phyloP scores from a whole-genome alignment of 768 basidiomycete species.

The Candolleomyces eurysporus region DNA sequence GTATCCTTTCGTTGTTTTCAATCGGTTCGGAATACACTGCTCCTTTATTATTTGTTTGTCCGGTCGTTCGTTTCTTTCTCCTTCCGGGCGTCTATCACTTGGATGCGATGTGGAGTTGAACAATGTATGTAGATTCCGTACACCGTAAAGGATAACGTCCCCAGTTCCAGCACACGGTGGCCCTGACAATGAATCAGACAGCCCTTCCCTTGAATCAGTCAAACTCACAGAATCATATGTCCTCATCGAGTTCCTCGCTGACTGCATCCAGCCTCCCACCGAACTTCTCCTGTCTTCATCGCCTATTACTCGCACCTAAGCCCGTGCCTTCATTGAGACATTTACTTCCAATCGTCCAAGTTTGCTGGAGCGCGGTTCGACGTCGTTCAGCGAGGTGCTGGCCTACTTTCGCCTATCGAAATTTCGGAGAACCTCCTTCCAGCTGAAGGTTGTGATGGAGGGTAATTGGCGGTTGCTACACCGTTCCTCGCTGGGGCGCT shows the following conservation, averaged over 20 bases:
- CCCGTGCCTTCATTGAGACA: conserved; percentile 61
- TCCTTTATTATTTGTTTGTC: too few species aligned
- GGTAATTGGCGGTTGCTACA: conserved; percentile 53
- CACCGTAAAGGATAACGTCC: too few species aligned
- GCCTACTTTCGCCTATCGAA: conserved; percentile 42
- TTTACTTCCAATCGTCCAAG: conserved; percentile 47
- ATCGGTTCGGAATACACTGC: too few species aligned
- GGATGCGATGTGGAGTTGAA: too few species aligned
- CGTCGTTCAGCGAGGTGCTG: conserved; percentile 37
- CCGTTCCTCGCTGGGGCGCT: conserved; percentile 61
- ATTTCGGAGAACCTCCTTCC: conserved; percentile 50
- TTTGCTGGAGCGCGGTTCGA: conserved; percentile 37
- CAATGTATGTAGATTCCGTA: too few species aligned
- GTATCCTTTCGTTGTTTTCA: too few species aligned
- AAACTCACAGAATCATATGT: conserved; percentile 67
- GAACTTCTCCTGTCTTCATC: conserved; percentile 44
- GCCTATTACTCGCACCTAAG: conserved; percentile 55
- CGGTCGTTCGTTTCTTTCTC: too few species aligned
- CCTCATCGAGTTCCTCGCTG: conserved; percentile 65
- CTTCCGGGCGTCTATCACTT: too few species aligned
- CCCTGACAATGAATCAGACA: conserved; percentile 50
- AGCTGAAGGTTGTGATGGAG: conserved; percentile 39
- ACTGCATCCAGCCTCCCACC: conserved; percentile 44
- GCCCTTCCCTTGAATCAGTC: conserved; percentile 56
- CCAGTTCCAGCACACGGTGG: conserved; percentile 64